Base-by-base conservation (phyloP, 768 basidiomycete genomes). In the Pleurotus pulmonarius region DNA sequence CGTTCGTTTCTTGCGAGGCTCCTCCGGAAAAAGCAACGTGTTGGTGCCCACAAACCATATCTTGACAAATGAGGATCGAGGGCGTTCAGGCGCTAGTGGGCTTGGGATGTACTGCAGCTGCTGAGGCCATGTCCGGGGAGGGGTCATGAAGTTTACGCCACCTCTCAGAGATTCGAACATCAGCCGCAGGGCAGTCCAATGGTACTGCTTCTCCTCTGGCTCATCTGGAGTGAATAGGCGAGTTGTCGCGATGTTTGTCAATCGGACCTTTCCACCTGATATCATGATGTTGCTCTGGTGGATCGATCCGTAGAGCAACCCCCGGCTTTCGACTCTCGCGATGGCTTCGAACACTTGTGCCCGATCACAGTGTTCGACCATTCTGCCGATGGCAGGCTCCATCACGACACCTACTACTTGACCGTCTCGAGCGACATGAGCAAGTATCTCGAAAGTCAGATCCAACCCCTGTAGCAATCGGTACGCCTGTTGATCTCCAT, bases 221-320 rank as follows among this genome's bases (percentile, higher is more conserved):
- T 57, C 54, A 3, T 60, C 49, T 8, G 54, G 54, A 12, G 41
- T 29, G 18, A 26, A 46, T 4, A 45, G 54, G 12, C 49, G 46
- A 9, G 73, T 56, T 22, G 62, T 56, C n/a, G 59, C 25, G 11
- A 69, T 57, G 40, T 65, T 65, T 0, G 69, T 55, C 7, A 77
- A 57, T 1, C 75, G 69, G 25, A 76, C 67, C 60, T 73, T 73
- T 15, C 70, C 70, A 16, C 70, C 61, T 26, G 69, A 57, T 12
- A 75, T 68, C 57, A 72, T 62, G 46, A 75, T 66, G 25, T 63
- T 64, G 20, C 63, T 60, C 13, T 51, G 61, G 4, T 61, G 41
- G 11, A 63, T 56, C 5, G 57, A 64, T 22, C 52, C 57, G 48
- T 68, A 70, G 18, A 71, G 55, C 18, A 70, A 49, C n/a, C 58